Percentiles rank a stretch among this genome's conserved stretches.
Evolutionary conservation across 495 filamentous ascomycete genomes (phyloP).

Genomic region (Rhypophila decipiens): DNA sequence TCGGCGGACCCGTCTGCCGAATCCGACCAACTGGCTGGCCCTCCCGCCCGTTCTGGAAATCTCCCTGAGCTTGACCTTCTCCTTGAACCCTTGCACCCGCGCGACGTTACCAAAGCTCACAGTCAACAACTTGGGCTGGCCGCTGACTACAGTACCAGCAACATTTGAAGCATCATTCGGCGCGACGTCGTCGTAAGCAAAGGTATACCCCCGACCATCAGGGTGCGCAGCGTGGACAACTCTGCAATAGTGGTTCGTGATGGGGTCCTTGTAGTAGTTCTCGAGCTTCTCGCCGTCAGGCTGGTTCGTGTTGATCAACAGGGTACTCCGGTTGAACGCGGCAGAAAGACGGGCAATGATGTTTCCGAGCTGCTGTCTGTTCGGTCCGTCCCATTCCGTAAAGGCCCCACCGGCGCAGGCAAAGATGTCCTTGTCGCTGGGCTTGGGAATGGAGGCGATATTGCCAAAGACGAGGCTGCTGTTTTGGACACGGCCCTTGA

Average conservation of each 20-base stretch:
- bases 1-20: not conserved
- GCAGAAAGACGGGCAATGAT: conserved; percentile 62
- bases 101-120: conserved; percentile 48
- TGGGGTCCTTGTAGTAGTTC: conserved; percentile 46
- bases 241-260: conserved; percentile 68
- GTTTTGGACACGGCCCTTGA: conserved; percentile 47
- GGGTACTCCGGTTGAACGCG: conserved; percentile 60
- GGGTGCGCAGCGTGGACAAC: conserved; percentile 58
- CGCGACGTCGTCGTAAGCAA: conserved; percentile 73
- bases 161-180: conserved; percentile 50
- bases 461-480: conserved; percentile 44
- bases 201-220: conserved; percentile 64
- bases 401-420: conserved; percentile 67
- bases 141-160: conserved; percentile 56
- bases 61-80: not conserved
- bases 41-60: conserved; percentile 1
- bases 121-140: conserved; percentile 49
- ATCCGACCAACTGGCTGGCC: conserved; percentile 2
- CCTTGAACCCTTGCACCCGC: not conserved
- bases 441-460: conserved; percentile 48
- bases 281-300: conserved; percentile 41
- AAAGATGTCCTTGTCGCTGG: conserved; percentile 60
- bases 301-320: conserved; percentile 43
- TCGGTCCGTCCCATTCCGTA: conserved; percentile 29
- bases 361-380: conserved; percentile 35